Evolutionary conservation across 2,329 filamentous ascomycete species (phyloP).

Genomic region (Byssochlamys sp.): DNA sequence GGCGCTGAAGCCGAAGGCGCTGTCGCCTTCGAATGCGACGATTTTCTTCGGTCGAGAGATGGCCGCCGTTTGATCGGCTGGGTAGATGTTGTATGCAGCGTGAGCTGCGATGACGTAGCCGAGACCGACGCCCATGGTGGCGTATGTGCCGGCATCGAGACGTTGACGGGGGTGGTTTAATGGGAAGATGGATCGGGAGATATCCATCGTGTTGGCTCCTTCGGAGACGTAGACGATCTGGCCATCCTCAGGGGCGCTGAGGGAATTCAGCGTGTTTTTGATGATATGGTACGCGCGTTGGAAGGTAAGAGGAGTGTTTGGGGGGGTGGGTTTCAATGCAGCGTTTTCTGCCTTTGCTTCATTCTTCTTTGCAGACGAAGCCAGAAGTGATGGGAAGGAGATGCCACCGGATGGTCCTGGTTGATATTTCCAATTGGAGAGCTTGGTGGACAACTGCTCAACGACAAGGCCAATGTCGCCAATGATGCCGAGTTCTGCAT

Average conservation of each 20-base stretch:
- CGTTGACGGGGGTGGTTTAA: constrained; percentile 46
- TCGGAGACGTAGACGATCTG: constrained; percentile 49
- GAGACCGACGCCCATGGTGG: constrained; percentile 51
- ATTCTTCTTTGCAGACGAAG: constrained; percentile 35
- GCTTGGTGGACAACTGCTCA: constrained; percentile 34
- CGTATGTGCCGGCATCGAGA: constrained; percentile 50
- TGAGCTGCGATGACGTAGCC: constrained; percentile 50
- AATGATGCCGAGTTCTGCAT: constrained; percentile 40
- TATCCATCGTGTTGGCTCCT: constrained; percentile 54
- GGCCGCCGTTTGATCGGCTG: constrained; percentile 22
- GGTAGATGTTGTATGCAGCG: constrained; percentile 43
- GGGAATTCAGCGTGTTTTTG: constrained; percentile 38
- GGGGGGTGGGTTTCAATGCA: constrained; percentile 27
- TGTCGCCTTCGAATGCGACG: constrained; percentile 48
- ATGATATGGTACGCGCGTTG: constrained; percentile 45
- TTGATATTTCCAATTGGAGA: constrained; percentile 39
- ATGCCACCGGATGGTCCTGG: constrained; percentile 16
- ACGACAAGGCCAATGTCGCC: constrained; percentile 45
- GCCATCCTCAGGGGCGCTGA: constrained; percentile 38
- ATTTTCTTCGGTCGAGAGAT: constrained; percentile 39
- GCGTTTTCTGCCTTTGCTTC: constrained; percentile 36
- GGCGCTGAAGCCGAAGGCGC: constrained; percentile 46
- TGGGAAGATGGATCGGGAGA: constrained; percentile 46
- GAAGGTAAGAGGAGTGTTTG: constrained; percentile 38
- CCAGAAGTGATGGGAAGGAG: constrained; percentile 20